Evolutionary conservation across 306 rosid genomes (phyloP), one percentile per base, ranked within the genome.

Genomic region (Clitoria ternatea): DNA sequence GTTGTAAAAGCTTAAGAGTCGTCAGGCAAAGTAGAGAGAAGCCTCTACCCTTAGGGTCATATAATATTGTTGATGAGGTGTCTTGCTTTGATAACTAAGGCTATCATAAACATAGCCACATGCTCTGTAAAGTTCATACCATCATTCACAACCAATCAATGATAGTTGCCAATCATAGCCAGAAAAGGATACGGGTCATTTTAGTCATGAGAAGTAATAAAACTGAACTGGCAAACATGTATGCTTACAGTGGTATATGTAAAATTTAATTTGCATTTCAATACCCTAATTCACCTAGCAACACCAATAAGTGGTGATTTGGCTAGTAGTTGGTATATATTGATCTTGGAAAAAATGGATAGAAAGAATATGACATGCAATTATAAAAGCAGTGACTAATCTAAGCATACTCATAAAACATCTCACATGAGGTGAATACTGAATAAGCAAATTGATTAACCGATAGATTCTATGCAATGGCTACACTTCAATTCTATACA

Each of bases 101-200:
- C 52, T 61, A 39, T 24, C 50, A 56, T 48, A 45, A 61, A 33
- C 69, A 56, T 12, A 54, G n/a, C 26, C 80, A 70, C 74, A 64
- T 75, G 74, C 75, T 69, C 70, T 75, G 52, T 69, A 61, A 48
- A 47, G 80, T 45, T 73, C 70, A 49, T 26, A 47, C 8, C 54
- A 61, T 20, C 32, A 53, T 29, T 20, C 32, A 53, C 22, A 69
- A 23, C 40, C 64, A 26, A 66, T 42, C 59, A 64, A 47, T 67
- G 63, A 57, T 45, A 35, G 15, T 67, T 45, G 8, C 75, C 70
- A 36, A 47, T 60, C 57, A 61, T 57, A 19, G 12, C 80, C 74
- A 36, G 75, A 67, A n/a, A n/a, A 66, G 47, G 64, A 65, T 33
- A 60, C 12, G 13, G 71, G 39, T 9, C 47, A 74, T 30, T 29